Percentiles rank a stretch among this genome's conserved stretches.
Conservation (phyloP, 2,329 filamentous ascomycete genomes). For the Dactylonectria macrodidyma region DNA sequence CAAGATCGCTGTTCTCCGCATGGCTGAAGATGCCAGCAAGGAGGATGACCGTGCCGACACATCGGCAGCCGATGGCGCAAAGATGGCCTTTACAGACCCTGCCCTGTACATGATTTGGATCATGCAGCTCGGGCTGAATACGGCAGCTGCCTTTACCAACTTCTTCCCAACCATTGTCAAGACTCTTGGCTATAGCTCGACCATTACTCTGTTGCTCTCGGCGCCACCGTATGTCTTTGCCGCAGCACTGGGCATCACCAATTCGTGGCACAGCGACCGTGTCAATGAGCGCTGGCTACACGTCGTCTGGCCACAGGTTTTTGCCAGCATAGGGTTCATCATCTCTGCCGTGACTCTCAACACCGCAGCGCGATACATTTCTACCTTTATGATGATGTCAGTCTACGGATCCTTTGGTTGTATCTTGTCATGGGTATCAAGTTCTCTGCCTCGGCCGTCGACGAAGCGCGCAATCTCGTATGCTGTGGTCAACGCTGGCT, state of each 20-base stretch:
- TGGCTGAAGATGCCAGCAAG: too few relatives aligned
- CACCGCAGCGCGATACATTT: too few relatives aligned
- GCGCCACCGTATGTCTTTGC: constrained; percentile 75
- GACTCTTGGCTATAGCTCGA: constrained; percentile 73
- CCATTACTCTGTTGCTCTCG: constrained; percentile 73
- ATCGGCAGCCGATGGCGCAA: constrained; percentile 49
- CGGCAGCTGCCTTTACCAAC: constrained; percentile 22
- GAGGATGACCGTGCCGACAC: too few relatives aligned
- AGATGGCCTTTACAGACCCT: constrained; percentile 67
- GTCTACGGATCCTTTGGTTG: not conserved
- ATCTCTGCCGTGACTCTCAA: too few relatives aligned
- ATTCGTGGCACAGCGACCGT: too few relatives aligned
- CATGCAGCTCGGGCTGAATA: constrained; percentile 56
- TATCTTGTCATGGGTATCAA: not conserved
- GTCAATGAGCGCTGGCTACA: too few relatives aligned
- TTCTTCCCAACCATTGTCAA: constrained; percentile 50
- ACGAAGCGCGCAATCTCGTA: constrained; percentile 5
- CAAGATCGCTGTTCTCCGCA: too few relatives aligned
- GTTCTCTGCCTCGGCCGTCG: not conserved
- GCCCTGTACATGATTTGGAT: constrained; percentile 57
- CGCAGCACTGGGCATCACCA: constrained; percentile 23
- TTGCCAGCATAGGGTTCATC: too few relatives aligned
- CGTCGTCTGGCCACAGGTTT: too few relatives aligned
- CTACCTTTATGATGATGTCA: too few relatives aligned
- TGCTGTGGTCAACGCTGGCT: not conserved